Evolutionary conservation across 768 basidiomycete genomes (phyloP), one percentile per base, ranked within the genome.

Genomic region (Gautieria morchelliformis): DNA sequence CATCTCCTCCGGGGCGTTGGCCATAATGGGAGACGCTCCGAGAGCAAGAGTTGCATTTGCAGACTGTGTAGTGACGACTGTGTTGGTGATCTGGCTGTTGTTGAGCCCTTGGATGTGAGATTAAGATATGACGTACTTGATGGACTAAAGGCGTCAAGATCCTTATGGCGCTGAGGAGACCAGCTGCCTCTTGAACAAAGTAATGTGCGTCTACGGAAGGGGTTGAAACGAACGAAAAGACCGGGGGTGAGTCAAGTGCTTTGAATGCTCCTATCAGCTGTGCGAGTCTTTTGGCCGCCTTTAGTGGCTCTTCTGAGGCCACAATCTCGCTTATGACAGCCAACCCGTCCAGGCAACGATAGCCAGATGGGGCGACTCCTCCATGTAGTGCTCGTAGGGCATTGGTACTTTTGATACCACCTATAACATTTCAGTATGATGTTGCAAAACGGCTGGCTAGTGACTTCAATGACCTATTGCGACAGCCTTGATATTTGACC

Each of bases 21-120:
- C 89, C 94, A 97, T 97, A 66, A 97, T 93, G 0, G 94, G 94
- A 59, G 89, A 93, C 14, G 84, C 92, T 17, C 89, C 87, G 4
- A 96, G 65, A 0, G 92, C 90, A 6, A 97, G 77, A 1, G 93
- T 95, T 1, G 87, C 79, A 66, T 95, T 96, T 20, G 93, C 92
- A 5, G 87, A 89, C 71, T 94, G 93, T 19, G 84, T 93, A 19
- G 84, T 81, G 32, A 92, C 91, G 15, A 96, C 93, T 19, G 76
- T 83, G 65, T 95, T 92, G 4, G 93, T 94, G 59, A 95, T 93
- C 90, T 93, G 55, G 5, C 20, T 32, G 49, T 8, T 14, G 35
- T 7, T 47, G 5, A 49, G 35, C 5, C 27, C 8, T 33, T n/a
- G 35, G 10, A 48, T n/a, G 20, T 22, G 15, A n/a, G 20, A 42